Base-by-base conservation (phyloP, 371 early-diverging fungal species). In the Capillidium rhysosporum region DNA sequence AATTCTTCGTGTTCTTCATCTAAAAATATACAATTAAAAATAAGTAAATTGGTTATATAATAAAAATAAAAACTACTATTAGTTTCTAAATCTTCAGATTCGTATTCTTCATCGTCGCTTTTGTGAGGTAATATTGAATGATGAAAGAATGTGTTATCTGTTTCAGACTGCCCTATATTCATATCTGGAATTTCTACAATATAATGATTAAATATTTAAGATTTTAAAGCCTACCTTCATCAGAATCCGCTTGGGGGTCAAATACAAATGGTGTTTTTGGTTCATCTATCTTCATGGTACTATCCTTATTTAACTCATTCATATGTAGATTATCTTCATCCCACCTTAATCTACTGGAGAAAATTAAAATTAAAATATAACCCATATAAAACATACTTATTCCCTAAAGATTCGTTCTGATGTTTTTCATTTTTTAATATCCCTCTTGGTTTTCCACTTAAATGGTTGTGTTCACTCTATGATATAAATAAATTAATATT, bases 281-380 rank as follows among this genome's bases (percentile, higher is more conserved):
- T 62, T 97, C 96, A 40, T 82, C 78, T 14, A 95, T 89, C 69
- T 95, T 94, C 93, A 93, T 93, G 18, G 84, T 90, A 8, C 89
- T 69, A 58, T 79, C 79, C 64, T 89, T 90, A 63, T 89, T 84
- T 0, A 82, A 79, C 64, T 94, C 95, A 1, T 90, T 92, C 24
- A 87, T 62, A 63, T 73, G 70, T 43, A 96, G 59, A 62, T 86
- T 92, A 56, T 89, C 92, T 69, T 96, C 97, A 64, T 95, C 96
- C 96, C 96, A 95, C 57, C 74, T 79, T 61, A 88, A 64, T 44
- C 86, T 77, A 39, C n/a, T n/a, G n/a, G n/a, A 25, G 24, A 34
- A 18, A 3, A 23, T 8, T 28, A 26, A 24, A 26, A 21, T 47
- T 21, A 26, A 5, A 34, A 4, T 34, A 34, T 34, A 7, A 12